Evolutionary conservation across 495 filamentous ascomycete species (phyloP).

Genomic region (Aspergillus steynii): DNA sequence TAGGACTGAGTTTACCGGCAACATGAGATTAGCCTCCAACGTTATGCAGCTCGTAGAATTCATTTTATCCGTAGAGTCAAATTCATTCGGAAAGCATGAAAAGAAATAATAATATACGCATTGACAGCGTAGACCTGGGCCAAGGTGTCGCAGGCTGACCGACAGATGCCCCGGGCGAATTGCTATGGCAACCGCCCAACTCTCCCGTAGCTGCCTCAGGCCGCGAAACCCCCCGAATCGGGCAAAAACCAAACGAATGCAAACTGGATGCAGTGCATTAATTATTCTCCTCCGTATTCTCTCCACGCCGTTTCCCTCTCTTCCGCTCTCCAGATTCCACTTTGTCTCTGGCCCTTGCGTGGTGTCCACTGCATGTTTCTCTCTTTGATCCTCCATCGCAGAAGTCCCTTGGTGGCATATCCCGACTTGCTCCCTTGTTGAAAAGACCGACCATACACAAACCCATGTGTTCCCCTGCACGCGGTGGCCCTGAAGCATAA

Average conservation of each 20-base stretch:
- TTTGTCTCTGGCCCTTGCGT: conserved; percentile 7
- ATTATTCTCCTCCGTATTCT: neutral
- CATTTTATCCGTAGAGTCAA: neutral
- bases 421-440: neutral
- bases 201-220: conserved; percentile 21
- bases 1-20: neutral
- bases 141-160: neutral
- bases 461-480: neutral
- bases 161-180: conserved; percentile 10
- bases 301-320: neutral
- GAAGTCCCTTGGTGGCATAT: conserved; percentile 5
- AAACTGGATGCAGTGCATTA: neutral
- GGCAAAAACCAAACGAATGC: conserved; percentile 25
- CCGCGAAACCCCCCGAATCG: conserved; percentile 18
- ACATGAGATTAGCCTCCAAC: neutral
- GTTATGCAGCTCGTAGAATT: neutral
- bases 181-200: conserved; percentile 30
- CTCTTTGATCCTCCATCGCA: conserved; percentile 28
- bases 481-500: neutral
- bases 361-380: conserved; percentile 24
- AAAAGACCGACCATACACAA: neutral
- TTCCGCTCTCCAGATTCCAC: neutral
- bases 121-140: neutral
- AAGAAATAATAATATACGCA: neutral
- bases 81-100: neutral